Conservation (phyloP, 73 alveolate species). For the Paramecium sonneborni region DNA sequence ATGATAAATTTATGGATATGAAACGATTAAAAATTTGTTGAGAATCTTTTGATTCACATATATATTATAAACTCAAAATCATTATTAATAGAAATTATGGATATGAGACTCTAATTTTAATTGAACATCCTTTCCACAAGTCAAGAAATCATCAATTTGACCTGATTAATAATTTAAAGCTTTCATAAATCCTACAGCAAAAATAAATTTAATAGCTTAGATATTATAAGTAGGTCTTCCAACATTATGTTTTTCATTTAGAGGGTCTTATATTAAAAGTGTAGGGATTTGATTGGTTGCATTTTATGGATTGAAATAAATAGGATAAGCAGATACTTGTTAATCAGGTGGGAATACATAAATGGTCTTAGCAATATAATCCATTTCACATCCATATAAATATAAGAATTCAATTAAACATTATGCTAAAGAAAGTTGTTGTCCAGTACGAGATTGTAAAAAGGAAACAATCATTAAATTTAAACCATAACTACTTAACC, state of each 20-base stretch:
- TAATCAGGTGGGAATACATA: constrained; percentile 34
- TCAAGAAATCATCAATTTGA: constrained; percentile 9
- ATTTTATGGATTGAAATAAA: constrained; percentile 17
- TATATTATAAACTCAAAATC: not conserved
- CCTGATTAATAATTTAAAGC: not conserved
- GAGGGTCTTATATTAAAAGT: constrained; percentile 20
- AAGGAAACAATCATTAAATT: constrained; percentile 41
- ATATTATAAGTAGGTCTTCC: constrained; percentile 55
- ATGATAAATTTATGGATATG: not conserved
- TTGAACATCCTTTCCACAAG: constrained; percentile 28
- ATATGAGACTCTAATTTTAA: constrained; percentile 21
- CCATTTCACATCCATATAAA: constrained; percentile 56
- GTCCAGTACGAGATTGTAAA: not conserved
- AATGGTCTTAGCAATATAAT: constrained; percentile 29
- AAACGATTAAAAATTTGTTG: not conserved
- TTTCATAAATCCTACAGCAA: constrained; percentile 37
- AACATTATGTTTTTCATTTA: constrained; percentile 49
- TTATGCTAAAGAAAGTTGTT: not conserved
- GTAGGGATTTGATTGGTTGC: constrained; percentile 11
- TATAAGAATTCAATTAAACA: constrained; percentile 11
- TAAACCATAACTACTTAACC: constrained; percentile 64
- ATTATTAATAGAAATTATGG: not conserved
- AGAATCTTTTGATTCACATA: not conserved
- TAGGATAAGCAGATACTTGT: not conserved
- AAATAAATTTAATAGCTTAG: not conserved